Base-by-base conservation (phyloP, 306 rosid species). In the Abrus pulchellus region DNA sequence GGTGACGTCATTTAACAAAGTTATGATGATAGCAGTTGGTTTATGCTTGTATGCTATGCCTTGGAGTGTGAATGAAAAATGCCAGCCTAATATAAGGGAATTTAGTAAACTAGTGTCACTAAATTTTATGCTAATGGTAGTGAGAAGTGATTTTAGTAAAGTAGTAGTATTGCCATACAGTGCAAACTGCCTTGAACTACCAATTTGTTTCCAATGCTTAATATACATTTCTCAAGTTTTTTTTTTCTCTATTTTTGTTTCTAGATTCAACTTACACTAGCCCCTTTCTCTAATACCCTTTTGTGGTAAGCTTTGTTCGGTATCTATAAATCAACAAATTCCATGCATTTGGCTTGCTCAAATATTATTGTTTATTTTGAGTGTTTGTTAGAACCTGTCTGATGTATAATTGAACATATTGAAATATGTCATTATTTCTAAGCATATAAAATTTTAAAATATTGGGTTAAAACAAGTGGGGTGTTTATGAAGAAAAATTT, bases 1-100 rank as follows among this genome's bases (percentile, higher is more conserved):
- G 43, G 55, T 74, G 70, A 60, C 49, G 67, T 47, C 28, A 53
- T 11, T 68, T 56, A 84, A 65, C 30, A 59, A 33, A 29, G 10
- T 68, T 68, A 61, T 38, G 59, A 32, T 40, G 29, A 7, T 7
- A 47, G 20, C 7, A 8, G 49, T n/a, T 60, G 62, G 68, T 29
- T 41, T 74, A 5, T 40, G 57, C 57, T 3, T 79, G 34, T 30
- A 36, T 20, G 7, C 11, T 52, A 10, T 50, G 55, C 60, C 41
- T 63, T 73, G 5, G 43, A 63, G 68, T 63, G 55, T 50, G 49
- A 41, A 29, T 27, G 53, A 34, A 36, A 59, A 53, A 45, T 60
- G 53, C 10, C 36, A 5, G 6, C 2, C 27, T 49, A 70, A n/a
- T 5, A 7, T 78, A 10, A 40, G 60, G 59, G 12, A 7, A 41